Percentiles rank a stretch among this genome's conserved stretches.
Conservation (phyloP, 768 basidiomycete genomes). For the Boletus subparvulus region DNA sequence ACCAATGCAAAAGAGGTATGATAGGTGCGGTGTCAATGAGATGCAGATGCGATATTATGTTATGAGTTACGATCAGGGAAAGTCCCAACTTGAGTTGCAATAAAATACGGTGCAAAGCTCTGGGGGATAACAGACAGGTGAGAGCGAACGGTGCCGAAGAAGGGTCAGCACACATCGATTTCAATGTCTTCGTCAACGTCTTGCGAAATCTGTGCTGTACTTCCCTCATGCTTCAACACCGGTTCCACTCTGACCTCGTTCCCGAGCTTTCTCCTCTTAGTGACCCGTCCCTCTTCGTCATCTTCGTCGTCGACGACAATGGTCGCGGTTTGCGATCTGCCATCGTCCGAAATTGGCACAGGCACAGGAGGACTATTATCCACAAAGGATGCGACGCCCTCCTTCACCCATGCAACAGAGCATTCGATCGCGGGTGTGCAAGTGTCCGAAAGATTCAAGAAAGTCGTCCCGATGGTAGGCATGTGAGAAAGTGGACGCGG, state of each 20-base stretch:
- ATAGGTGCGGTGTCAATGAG: conserved; percentile 10
- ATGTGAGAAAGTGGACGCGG: conserved; percentile 2
- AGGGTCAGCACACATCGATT: conserved; percentile 27
- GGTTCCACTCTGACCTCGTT: conserved; percentile 1
- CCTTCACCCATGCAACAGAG: conserved; percentile 10
- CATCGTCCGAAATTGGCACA: conserved; percentile 29
- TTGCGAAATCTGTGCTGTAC: conserved; percentile 5
- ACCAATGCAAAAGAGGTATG: conserved; percentile 21
- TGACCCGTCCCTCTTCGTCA: conserved; percentile 47
- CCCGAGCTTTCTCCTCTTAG: conserved; percentile 51
- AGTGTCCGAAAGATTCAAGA: conserved; percentile 14
- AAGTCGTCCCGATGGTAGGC: not conserved
- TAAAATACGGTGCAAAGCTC: conserved; percentile 1
- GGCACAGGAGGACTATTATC: conserved; percentile 30
- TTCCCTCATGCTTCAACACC: conserved; percentile 1
- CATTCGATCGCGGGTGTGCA: not conserved
- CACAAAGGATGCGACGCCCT: conserved; percentile 19
- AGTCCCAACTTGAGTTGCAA: conserved; percentile 1
- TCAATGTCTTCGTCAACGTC: conserved; percentile 30
- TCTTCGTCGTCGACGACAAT: conserved; percentile 62
- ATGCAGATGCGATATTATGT: conserved; percentile 19
- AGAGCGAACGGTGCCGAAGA: not conserved
- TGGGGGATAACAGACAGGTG: not conserved
- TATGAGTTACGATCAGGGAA: conserved; percentile 3
- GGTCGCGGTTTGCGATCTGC: conserved; percentile 47